Conservation (phyloP, 2,329 filamentous ascomycete genomes). For the Geosmithia flava region DNA sequence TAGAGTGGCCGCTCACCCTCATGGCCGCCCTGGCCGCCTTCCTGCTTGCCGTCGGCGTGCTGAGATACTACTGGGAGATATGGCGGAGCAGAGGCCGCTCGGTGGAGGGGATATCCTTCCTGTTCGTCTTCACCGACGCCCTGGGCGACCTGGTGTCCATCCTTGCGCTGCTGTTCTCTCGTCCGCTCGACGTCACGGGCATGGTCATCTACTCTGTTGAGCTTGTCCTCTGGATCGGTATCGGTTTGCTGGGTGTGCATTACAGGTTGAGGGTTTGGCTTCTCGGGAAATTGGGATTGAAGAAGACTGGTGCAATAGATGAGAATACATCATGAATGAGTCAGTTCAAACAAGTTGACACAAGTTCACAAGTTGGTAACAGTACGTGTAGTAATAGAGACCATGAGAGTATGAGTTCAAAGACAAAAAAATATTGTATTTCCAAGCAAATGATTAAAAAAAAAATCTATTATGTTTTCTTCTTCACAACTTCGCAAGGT, state of each 20-base stretch:
- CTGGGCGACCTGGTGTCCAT: slow-evolving; percentile 56
- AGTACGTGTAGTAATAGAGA: too few species aligned
- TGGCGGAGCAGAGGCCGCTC: slow-evolving; percentile 51
- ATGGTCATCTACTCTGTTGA: slow-evolving; percentile 57
- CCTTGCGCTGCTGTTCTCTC: slow-evolving; percentile 50
- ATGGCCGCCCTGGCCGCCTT: slow-evolving; percentile 55
- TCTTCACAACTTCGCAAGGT: neutral
- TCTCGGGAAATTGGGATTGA: too few species aligned
- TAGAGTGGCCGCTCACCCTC: slow-evolving; percentile 49
- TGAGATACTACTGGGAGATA: slow-evolving; percentile 60
- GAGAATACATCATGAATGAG: too few species aligned
- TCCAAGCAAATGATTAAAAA: neutral
- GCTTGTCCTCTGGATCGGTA: slow-evolving; percentile 51
- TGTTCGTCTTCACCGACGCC: slow-evolving; percentile 60
- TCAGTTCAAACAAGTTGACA: too few species aligned
- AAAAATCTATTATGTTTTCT: neutral
- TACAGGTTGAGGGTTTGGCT: too few species aligned
- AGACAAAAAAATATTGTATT: too few species aligned
- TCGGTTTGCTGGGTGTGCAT: slow-evolving; percentile 1
- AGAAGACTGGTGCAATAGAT: too few species aligned
- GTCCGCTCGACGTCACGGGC: slow-evolving; percentile 44
- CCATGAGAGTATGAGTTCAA: too few species aligned
- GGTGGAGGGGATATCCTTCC: slow-evolving; percentile 58
- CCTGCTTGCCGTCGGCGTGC: slow-evolving; percentile 52
- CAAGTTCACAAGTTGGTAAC: too few species aligned